These are phyloP conservation scores for Fusarium heterosporum DNA, from an alignment of 2,329 filamentous ascomycete species.

Conservation along the genomic window DNA sequence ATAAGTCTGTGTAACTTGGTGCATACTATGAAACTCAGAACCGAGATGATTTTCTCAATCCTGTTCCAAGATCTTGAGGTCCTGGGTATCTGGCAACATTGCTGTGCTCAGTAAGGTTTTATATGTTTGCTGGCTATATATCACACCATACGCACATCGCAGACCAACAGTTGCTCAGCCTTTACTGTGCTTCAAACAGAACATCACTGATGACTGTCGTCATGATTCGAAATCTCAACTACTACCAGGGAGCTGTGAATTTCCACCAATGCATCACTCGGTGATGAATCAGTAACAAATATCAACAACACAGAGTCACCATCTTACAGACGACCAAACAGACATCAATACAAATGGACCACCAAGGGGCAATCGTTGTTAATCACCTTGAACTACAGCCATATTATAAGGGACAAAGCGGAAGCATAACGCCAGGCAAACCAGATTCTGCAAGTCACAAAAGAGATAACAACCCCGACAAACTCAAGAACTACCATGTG, in stretches of 20 bases:
- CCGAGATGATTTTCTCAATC: slow-evolving; percentile 12
- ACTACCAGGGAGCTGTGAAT: not conserved
- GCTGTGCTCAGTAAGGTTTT: not conserved
- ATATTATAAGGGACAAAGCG: not conserved
- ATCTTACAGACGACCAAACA: not conserved
- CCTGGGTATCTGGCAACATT: not conserved
- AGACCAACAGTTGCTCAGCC: slow-evolving; percentile 23
- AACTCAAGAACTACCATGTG: slow-evolving; percentile 34
- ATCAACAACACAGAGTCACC: not conserved
- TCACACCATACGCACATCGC: slow-evolving; percentile 13
- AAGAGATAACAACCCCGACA: not conserved
- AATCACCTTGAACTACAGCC: not conserved
- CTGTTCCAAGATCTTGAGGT: not conserved
- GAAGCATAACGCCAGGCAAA: not conserved
- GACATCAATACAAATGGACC: not conserved
- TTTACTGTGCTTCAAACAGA: slow-evolving; percentile 25
- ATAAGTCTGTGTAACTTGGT: slow-evolving; percentile 13
- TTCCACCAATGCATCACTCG: not conserved
- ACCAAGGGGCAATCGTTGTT: not conserved
- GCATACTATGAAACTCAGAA: slow-evolving; percentile 17
- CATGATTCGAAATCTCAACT: not conserved
- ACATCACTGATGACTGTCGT: not conserved
- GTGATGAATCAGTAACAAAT: not conserved
- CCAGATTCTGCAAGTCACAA: not conserved
- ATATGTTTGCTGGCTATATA: not conserved